Conservation (phyloP, 108 stramenopile species). For the Cylindrotheca fusiformis region DNA sequence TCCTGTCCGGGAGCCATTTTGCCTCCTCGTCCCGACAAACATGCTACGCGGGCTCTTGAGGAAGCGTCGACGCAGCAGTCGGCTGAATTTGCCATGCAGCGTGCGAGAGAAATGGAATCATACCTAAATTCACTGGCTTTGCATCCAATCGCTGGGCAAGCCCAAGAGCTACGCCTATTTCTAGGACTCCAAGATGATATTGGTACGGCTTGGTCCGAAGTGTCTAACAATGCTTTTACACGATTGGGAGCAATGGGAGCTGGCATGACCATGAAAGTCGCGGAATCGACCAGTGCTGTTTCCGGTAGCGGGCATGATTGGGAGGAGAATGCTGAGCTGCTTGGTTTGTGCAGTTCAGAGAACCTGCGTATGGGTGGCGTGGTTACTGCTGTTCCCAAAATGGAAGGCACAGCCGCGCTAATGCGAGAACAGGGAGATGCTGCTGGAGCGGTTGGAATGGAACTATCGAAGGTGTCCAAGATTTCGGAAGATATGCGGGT, state of each 20-base stretch:
- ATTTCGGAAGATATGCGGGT: slow-evolving; percentile 39
- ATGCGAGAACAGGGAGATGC: slow-evolving; percentile 65
- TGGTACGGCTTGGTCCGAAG: slow-evolving; percentile 90
- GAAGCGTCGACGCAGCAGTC: slow-evolving; percentile 82
- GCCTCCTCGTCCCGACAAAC: slow-evolving; percentile 86
- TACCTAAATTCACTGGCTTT: slow-evolving; percentile 62
- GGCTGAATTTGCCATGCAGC: slow-evolving; percentile 73
- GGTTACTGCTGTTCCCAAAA: slow-evolving; percentile 78
- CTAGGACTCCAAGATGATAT: slow-evolving; percentile 83
- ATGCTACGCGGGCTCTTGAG: slow-evolving; percentile 77
- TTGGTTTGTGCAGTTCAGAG: slow-evolving; percentile 66
- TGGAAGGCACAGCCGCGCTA: slow-evolving; percentile 69
- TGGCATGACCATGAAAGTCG: slow-evolving; percentile 35
- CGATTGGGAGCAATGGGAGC: slow-evolving; percentile 56
- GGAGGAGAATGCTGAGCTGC: slow-evolving; percentile 81
- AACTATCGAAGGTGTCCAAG: slow-evolving; percentile 69
- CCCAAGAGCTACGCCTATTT: slow-evolving; percentile 64
- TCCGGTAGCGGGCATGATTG: slow-evolving; percentile 34
- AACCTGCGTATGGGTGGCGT: slow-evolving; percentile 71
- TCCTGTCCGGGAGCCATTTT: slow-evolving; percentile 75
- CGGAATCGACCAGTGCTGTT: slow-evolving; percentile 24
- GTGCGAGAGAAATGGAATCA: slow-evolving; percentile 55
- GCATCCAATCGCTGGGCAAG: slow-evolving; percentile 62
- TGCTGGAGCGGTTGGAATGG: slow-evolving; percentile 69
- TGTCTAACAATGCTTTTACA: slow-evolving; percentile 73